Evolutionary conservation across 352 stramenopile genomes (phyloP), one percentile per base, ranked within the genome.

Genomic region (Aphanomyces astaci): DNA sequence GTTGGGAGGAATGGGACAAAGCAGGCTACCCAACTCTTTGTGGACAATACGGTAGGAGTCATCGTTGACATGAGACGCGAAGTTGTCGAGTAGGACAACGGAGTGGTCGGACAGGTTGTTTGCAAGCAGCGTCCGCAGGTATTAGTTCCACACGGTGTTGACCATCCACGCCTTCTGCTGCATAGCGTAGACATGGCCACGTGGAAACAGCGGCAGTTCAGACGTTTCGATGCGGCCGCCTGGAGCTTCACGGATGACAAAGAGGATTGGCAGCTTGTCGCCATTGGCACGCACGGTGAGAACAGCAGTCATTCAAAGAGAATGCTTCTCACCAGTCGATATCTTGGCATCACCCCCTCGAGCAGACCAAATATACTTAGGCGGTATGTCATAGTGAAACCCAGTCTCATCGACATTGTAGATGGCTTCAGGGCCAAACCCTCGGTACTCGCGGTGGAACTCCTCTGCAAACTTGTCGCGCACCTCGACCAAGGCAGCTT

Each of bases 121-220:
- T n/a, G 15, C 40, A 9, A 59, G 55, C 0, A 1, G 2, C 3
- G 27, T 28, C 15, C 40, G 15, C 1, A 49, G 40, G 40, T 49
- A 49, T 49, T 49, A n/a, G 17, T 49, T 49, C 40, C 40, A 49
- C 40, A 49, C 40, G 40, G 0, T 0, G 22, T n/a, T n/a, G 39
- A 72, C 70, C 70, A 75, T 73, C 60, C 70, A 75, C 3, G 49
- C 70, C 32, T 77, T 77, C 22, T 70, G 13, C 40, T 73, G 73
- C 0, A 77, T 65, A 0, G 65, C 39, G 27, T 73, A 73, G 19
- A 39, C 45, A 25, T 77, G 65, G 7, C 63, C 70, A 0, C 17
- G 5, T 25, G 70, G 54, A 36, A 72, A 77, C 0, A 22, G 33
- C 1, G 48, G 40, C 2, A 75, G 31, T 39, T 77, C 70, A 0